Conservation (phyloP, 768 basidiomycete genomes). For the Suillus subaureus region DNA sequence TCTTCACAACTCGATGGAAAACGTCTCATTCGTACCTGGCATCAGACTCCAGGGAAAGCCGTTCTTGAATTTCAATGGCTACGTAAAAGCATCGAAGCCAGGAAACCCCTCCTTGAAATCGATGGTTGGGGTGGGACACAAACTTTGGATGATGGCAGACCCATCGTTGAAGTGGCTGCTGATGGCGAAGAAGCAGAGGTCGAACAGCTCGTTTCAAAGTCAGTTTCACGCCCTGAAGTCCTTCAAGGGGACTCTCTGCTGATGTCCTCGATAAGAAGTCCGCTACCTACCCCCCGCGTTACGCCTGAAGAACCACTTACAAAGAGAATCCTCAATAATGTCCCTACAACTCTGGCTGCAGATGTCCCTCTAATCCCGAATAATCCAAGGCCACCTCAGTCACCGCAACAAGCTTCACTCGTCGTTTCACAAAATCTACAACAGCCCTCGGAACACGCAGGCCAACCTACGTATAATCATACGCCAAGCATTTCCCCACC, state of each 20-base stretch:
- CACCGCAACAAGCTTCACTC: conserved; percentile 1
- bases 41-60: conserved; percentile 46
- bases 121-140: conserved; percentile 56
- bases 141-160: conserved; percentile 35
- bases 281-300: conserved; percentile 61
- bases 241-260: conserved; percentile 15
- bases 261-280: conserved; percentile 47
- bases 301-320: conserved; percentile 46
- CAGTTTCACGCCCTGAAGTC: conserved; percentile 30
- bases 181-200: conserved; percentile 43
- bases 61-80: conserved; percentile 61
- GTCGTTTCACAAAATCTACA: conserved; percentile 7
- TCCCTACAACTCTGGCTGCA: conserved; percentile 6
- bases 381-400: conserved; percentile 1
- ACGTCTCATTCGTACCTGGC: conserved; percentile 62
- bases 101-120: conserved; percentile 44
- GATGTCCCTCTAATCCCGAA: not conserved
- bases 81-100: conserved; percentile 43
- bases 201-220: conserved; percentile 44
- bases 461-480: conserved; percentile 2
- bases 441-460: conserved; percentile 1
- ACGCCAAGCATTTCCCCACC: conserved; percentile 8
- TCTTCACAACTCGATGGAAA: conserved; percentile 50
- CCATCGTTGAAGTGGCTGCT: conserved; percentile 32
- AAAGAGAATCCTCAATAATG: conserved; percentile 14